Conservation (phyloP, 2,329 filamentous ascomycete species). For the Ilyonectria mors-panacis region DNA sequence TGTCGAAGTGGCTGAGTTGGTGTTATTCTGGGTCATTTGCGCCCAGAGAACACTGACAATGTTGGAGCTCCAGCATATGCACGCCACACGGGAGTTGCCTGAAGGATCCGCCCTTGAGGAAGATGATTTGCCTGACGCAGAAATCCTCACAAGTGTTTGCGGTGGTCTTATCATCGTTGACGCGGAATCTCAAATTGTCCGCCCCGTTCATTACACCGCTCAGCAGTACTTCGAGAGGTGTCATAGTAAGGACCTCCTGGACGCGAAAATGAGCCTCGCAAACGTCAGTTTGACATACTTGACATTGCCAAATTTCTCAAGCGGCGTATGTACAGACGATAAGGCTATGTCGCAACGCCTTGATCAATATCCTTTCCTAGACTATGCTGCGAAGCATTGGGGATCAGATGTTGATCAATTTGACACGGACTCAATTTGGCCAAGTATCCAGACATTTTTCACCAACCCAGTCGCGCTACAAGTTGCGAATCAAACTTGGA, state of each 20-base stretch:
- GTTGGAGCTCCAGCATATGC: conserved; percentile 17
- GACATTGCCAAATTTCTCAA: conserved; percentile 4
- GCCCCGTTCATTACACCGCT: not conserved
- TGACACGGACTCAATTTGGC: too few species aligned
- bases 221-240: conserved; percentile 7
- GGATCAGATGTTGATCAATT: too few species aligned
- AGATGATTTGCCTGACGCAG: not conserved
- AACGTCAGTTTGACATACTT: not conserved
- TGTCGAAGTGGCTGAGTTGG: conserved; percentile 17
- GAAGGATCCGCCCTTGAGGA: not conserved
- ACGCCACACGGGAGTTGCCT: not conserved
- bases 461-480: not conserved
- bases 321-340: not conserved
- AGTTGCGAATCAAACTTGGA: not conserved
- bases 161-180: not conserved
- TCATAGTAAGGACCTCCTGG: not conserved
- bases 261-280: not conserved
- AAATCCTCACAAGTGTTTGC: not conserved
- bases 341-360: not conserved
- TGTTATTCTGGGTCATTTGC: conserved; percentile 18
- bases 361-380: conserved; percentile 5
- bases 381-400: conserved; percentile 2
- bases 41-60: conserved; percentile 3
- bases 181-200: not conserved
- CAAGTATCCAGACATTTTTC: too few species aligned